phyloP scores from a whole-genome alignment of 139 green algal species.

The Astrephomene gubernaculifera region DNA sequence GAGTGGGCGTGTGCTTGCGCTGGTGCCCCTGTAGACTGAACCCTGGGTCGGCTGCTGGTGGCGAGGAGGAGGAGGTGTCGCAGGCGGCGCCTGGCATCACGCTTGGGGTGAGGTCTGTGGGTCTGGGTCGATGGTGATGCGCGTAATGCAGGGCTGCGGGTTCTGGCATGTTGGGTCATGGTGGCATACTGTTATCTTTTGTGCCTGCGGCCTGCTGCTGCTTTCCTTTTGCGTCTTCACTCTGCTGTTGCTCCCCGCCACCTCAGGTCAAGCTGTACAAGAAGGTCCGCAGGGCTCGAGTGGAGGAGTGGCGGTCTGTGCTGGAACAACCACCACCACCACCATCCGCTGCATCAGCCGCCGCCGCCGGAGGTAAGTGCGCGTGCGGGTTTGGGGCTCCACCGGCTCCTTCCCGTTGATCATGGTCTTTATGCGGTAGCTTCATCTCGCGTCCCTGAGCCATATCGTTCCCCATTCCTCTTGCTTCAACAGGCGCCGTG shows the following conservation, averaged over 20 bases:
- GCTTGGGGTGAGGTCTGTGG: background rate
- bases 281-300: background rate
- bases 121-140: background rate
- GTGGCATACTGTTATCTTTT: too few species aligned
- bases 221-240: background rate
- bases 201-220: background rate
- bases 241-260: background rate
- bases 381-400: background rate
- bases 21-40: too few species aligned
- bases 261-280: conserved; percentile 38
- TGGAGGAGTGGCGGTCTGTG: conserved; percentile 1
- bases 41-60: background rate
- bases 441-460: too few species aligned
- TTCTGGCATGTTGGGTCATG: too few species aligned
- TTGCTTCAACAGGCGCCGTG: too few species aligned
- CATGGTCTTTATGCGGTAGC: too few species aligned
- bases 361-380: too few species aligned
- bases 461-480: too few species aligned
- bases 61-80: background rate
- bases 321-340: background rate
- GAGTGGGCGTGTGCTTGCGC: too few species aligned
- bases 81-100: background rate
- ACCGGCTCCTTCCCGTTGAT: too few species aligned
- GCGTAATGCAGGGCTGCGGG: background rate
- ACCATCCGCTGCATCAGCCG: too few species aligned